phyloP scores from a whole-genome alignment of 768 basidiomycete species.

The Psilocybe tampanensis region DNA sequence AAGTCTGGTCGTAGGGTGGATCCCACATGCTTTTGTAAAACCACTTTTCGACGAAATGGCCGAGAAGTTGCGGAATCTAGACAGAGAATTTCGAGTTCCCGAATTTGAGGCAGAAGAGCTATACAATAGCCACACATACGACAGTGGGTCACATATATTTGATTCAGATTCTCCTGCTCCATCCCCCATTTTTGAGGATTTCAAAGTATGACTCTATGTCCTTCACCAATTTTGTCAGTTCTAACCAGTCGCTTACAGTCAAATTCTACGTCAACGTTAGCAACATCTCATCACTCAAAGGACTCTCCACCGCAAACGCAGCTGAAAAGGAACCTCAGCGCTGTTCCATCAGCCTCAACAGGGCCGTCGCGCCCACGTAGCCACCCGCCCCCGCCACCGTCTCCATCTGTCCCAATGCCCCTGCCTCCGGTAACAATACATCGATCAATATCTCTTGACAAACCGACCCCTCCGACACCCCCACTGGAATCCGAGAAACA shows the following conservation, averaged over 20 bases:
- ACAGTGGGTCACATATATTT: slow-evolving; percentile 26
- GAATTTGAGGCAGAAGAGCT: slow-evolving; percentile 52
- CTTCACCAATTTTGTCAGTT: background rate
- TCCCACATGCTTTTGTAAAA: slow-evolving; percentile 71
- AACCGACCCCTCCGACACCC: slow-evolving; percentile 37
- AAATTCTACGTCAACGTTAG: slow-evolving; percentile 2
- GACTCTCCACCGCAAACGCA: slow-evolving; percentile 2
- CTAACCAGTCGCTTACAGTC: background rate
- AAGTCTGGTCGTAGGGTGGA: slow-evolving; percentile 69
- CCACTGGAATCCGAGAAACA: slow-evolving; percentile 16
- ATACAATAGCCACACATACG: slow-evolving; percentile 40
- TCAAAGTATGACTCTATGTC: slow-evolving; percentile 6
- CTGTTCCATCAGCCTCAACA: slow-evolving; percentile 3
- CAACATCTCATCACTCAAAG: slow-evolving; percentile 9
- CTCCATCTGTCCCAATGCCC: slow-evolving; percentile 41
- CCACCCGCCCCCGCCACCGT: slow-evolving; percentile 37
- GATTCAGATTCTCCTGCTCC: slow-evolving; percentile 15
- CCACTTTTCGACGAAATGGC: slow-evolving; percentile 53
- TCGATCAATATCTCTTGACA: slow-evolving; percentile 26
- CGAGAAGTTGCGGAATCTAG: slow-evolving; percentile 45
- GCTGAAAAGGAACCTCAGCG: slow-evolving; percentile 2
- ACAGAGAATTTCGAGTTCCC: slow-evolving; percentile 45
- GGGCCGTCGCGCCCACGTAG: slow-evolving; percentile 9
- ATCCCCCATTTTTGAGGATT: slow-evolving; percentile 14
- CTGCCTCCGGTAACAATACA: slow-evolving; percentile 27